Evolutionary conservation across 345 rosid genomes (phyloP).

Genomic region (Camelina sativa): DNA sequence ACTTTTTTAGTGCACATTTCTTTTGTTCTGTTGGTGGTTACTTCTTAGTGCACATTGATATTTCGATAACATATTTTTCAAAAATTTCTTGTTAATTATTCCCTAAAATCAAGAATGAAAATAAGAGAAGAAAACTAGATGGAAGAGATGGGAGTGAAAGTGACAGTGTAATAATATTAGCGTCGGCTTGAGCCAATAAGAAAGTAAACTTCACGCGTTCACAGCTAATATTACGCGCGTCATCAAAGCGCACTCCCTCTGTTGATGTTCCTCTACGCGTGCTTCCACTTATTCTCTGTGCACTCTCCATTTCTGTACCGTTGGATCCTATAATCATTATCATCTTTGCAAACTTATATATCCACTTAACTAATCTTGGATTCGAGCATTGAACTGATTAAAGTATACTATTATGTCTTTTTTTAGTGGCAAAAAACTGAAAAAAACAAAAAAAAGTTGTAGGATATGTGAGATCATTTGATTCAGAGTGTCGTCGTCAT

Average conservation of each 20-base stretch:
- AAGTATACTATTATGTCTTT: not conserved
- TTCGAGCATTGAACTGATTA: not conserved
- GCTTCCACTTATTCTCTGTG: conserved; percentile 10
- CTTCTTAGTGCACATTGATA: too few relatives aligned
- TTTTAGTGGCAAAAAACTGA: not conserved
- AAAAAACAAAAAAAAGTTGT: not conserved
- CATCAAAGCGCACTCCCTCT: not conserved
- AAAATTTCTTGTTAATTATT: not conserved
- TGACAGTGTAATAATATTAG: conserved; percentile 14
- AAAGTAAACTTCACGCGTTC: conserved; percentile 34
- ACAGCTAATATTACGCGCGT: conserved; percentile 42
- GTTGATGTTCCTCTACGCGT: conserved; percentile 27
- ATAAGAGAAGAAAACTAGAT: conserved; percentile 6
- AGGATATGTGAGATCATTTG: not conserved
- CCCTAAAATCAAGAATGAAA: not conserved
- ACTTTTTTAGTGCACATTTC: too few relatives aligned
- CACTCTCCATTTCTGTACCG: conserved; percentile 22
- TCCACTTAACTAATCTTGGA: not conserved
- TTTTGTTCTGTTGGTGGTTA: too few relatives aligned
- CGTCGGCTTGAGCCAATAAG: conserved; percentile 26
- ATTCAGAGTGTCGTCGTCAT: conserved; percentile 23
- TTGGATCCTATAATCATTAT: conserved; percentile 9
- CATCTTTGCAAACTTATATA: conserved; percentile 8
- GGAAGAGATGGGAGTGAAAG: conserved; percentile 28
- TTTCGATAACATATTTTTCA: not conserved